Percentiles rank a stretch among this genome's conserved stretches.
phyloP scores from a whole-genome alignment of 1,284 basidiomycete genomes.

The Cryptococcus neoformans region DNA sequence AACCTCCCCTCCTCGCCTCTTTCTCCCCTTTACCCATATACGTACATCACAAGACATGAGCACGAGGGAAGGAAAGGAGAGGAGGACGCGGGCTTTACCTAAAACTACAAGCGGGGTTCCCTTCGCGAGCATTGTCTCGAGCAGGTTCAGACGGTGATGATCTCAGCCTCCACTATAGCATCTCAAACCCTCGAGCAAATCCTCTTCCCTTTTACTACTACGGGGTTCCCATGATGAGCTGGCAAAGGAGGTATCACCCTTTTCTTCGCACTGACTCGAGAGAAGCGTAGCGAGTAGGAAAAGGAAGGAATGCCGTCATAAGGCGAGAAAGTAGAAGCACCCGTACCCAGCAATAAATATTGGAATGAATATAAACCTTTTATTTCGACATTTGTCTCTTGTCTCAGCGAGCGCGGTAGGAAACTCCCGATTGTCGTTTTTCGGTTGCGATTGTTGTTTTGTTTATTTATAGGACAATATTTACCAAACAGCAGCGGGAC shows the following conservation, averaged over 20 bases:
- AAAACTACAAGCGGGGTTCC: slow-evolving; percentile 7
- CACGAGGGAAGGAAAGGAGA: background rate
- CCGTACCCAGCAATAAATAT: slow-evolving; percentile 6
- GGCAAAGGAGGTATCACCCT: too few species aligned
- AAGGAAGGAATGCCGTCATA: background rate
- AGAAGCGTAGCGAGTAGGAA: background rate
- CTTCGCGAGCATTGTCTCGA: slow-evolving; percentile 12
- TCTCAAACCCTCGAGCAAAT: background rate
- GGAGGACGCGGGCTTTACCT: background rate
- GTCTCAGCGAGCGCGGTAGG: background rate
- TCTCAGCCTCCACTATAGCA: slow-evolving; percentile 3
- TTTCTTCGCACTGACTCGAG: too few species aligned
- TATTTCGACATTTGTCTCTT: background rate
- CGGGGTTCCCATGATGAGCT: too few species aligned
- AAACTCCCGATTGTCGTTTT: background rate
- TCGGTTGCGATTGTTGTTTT: background rate
- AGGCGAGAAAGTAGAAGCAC: background rate
- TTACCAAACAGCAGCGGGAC: slow-evolving; percentile 66
- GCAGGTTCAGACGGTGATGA: slow-evolving; percentile 10
- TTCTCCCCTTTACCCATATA: background rate
- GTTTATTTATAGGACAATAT: background rate
- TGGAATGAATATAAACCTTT: slow-evolving; percentile 3
- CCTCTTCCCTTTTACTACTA: too few species aligned
- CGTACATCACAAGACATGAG: background rate
- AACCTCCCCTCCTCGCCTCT: too few species aligned